Evolutionary conservation across 352 stramenopile genomes (phyloP), one percentile per base, ranked within the genome.

Genomic region (Phytophthora citricola): DNA sequence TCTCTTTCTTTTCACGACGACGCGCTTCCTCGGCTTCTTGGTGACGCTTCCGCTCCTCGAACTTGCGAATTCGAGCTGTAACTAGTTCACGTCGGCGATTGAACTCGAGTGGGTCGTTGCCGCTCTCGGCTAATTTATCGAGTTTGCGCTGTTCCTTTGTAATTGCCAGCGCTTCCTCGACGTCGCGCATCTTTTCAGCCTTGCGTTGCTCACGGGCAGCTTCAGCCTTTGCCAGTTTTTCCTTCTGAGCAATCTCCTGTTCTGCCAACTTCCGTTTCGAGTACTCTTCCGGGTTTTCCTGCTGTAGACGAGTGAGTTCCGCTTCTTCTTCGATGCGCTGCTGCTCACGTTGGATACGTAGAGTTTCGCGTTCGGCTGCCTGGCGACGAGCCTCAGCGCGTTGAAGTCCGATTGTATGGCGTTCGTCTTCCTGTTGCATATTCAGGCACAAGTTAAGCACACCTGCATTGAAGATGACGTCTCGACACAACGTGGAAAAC

Each of bases 121-220:
- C 45, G 11, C 29, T 50, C 41, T 85, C 78, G 7, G 83, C 81
- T 6, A 92, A 71, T 17, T 66, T 75, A 54, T 87, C 63, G n/a
- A 94, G 71, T 44, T 75, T 70, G 26, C 80, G 82, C 27, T 90
- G 76, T 48, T 92, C 81, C 45, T 86, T 86, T 14, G 75, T 75
- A 56, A 89, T 88, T 36, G 78, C 78, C 22, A 80, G 65, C 59
- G 87, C 79, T 39, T 91, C 85, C 20, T 91, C 78, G 11, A 86
- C 58, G 50, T 89, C 78, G 7, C 63, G 75, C 6, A 89, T 58
- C 5, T 78, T 78, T 55, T 80, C 77, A 8, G 68, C 74, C 44
- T 79, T 83, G 53, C 89, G 87, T 17, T 52, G 55, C 9, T 71
- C 79, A 3, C 85, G 66, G 39, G 85, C 87, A 7, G 73, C 71